These are phyloP conservation scores for Phlebopus sp. DNA, from an alignment of 1,284 basidiomycete species.

Conservation along the genomic window DNA sequence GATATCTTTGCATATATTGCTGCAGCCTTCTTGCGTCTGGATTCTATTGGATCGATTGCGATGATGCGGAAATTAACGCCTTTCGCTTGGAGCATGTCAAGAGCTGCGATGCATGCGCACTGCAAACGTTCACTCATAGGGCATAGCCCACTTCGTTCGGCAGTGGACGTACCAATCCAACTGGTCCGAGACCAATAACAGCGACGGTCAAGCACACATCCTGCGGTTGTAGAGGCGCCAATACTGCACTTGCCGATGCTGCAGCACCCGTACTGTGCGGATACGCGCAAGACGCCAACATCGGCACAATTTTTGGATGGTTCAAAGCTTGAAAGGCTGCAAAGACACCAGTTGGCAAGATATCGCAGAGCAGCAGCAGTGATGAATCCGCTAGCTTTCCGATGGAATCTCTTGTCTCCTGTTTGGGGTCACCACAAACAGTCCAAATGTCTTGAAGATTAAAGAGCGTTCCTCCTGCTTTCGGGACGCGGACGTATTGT, in stretches of 20 bases:
- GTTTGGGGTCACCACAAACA: slow-evolving; percentile 28
- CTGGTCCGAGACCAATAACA: slow-evolving; percentile 72
- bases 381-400: slow-evolving; percentile 53
- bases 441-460: slow-evolving; percentile 51
- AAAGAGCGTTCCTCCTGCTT: slow-evolving; percentile 78
- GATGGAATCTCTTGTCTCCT: slow-evolving; percentile 37
- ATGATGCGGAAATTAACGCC: slow-evolving; percentile 53
- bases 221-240: slow-evolving; percentile 34
- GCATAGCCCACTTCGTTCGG: neutral
- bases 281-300: slow-evolving; percentile 56
- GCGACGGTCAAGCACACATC: slow-evolving; percentile 57
- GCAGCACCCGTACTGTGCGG: slow-evolving; percentile 40
- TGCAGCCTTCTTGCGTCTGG: slow-evolving; percentile 55
- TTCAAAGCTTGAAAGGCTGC: slow-evolving; percentile 70
- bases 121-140: slow-evolving; percentile 18
- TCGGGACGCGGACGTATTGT: slow-evolving; percentile 80
- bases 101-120: slow-evolving; percentile 60
- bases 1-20: slow-evolving; percentile 51
- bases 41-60: slow-evolving; percentile 59
- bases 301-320: slow-evolving; percentile 64
- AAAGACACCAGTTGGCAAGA: slow-evolving; percentile 76
- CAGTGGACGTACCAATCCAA: slow-evolving; percentile 56
- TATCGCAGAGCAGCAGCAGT: slow-evolving; percentile 75
- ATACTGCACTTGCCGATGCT: slow-evolving; percentile 20
- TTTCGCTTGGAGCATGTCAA: slow-evolving; percentile 55